Evolutionary conservation across 805 yeast genomes (phyloP).

Genomic region (Sugiyamaella qingdaonensis): DNA sequence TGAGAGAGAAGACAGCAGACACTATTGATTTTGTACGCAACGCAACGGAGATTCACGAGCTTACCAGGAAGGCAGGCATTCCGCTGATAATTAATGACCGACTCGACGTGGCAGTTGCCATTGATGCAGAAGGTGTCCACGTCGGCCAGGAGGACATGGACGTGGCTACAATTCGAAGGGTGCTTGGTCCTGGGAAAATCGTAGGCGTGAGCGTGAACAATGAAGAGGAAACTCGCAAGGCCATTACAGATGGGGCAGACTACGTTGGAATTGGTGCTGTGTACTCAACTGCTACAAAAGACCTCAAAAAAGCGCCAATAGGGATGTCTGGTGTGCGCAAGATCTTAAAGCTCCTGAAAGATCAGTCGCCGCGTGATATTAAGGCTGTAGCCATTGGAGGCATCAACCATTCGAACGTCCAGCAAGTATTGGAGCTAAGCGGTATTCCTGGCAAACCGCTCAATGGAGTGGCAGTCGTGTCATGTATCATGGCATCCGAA

Average conservation of each 20-base stretch:
- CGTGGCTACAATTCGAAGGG: constrained; percentile 49
- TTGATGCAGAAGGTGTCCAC: constrained; percentile 88
- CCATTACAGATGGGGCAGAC: constrained; percentile 52
- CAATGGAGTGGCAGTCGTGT: constrained; percentile 88
- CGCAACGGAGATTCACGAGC: constrained; percentile 55
- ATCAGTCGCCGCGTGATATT: constrained; percentile 35
- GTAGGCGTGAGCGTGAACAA: constrained; percentile 73
- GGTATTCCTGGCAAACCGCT: constrained; percentile 43
- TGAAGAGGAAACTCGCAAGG: constrained; percentile 51
- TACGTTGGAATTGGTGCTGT: constrained; percentile 84
- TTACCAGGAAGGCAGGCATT: constrained; percentile 56
- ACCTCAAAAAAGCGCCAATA: constrained; percentile 50
- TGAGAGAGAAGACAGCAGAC: constrained; percentile 71
- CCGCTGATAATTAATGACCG: constrained; percentile 86
- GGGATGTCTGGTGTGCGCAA: constrained; percentile 66
- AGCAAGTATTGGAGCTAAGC: constrained; percentile 51
- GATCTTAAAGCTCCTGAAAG: constrained; percentile 46
- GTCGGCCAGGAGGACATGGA: constrained; percentile 89
- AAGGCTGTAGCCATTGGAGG: constrained; percentile 81
- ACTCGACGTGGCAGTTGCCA: constrained; percentile 82
- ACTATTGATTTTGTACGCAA: constrained; percentile 62
- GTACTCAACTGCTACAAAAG: constrained; percentile 70
- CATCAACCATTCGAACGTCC: constrained; percentile 57
- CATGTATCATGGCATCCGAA: constrained; percentile 68
- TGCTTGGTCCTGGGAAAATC: constrained; percentile 67